These are phyloP conservation scores for Saccharomycopsis lassenensis DNA, from an alignment of 805 yeast genomes.

Conservation along the genomic window DNA sequence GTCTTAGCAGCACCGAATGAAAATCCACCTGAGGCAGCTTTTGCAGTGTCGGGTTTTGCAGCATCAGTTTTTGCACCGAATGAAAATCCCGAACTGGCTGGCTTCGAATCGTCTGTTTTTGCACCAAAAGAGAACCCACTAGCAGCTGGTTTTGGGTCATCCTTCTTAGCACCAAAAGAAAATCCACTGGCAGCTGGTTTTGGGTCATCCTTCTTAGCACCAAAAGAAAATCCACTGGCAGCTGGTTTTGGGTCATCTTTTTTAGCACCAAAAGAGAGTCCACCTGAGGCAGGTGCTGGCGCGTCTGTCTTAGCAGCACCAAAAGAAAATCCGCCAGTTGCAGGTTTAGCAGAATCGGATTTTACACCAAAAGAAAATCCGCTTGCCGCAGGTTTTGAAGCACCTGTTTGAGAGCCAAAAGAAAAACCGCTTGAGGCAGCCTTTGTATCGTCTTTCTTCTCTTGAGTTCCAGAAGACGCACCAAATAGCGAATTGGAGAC, in stretches of 20 bases:
- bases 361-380: slow-evolving; percentile 20
- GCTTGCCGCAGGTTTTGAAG: slow-evolving; percentile 9
- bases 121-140: slow-evolving; percentile 20
- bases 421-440: slow-evolving; percentile 20
- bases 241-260: slow-evolving; percentile 16
- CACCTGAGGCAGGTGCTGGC: slow-evolving; percentile 14
- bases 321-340: slow-evolving; percentile 21
- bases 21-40: slow-evolving; percentile 13
- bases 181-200: slow-evolving; percentile 13
- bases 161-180: neutral
- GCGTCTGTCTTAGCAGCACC: slow-evolving; percentile 18
- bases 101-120: slow-evolving; percentile 23
- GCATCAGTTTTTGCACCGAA: slow-evolving; percentile 21
- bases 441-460: slow-evolving; percentile 1
- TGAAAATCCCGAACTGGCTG: slow-evolving; percentile 21
- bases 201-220: slow-evolving; percentile 19
- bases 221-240: slow-evolving; percentile 22
- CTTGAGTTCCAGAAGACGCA: neutral
- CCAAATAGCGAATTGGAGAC: neutral
- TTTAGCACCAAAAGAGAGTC: slow-evolving; percentile 20
- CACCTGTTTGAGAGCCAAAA: slow-evolving; percentile 19
- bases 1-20: slow-evolving; percentile 20
- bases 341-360: slow-evolving; percentile 4
- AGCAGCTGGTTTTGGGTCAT: slow-evolving; percentile 2
- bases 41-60: slow-evolving; percentile 8